A percentile compares a stretch with the other conserved stretches of the same genome.
phyloP scores from a whole-genome alignment of 1,284 basidiomycete genomes.

The Entoloma clypeatum region DNA sequence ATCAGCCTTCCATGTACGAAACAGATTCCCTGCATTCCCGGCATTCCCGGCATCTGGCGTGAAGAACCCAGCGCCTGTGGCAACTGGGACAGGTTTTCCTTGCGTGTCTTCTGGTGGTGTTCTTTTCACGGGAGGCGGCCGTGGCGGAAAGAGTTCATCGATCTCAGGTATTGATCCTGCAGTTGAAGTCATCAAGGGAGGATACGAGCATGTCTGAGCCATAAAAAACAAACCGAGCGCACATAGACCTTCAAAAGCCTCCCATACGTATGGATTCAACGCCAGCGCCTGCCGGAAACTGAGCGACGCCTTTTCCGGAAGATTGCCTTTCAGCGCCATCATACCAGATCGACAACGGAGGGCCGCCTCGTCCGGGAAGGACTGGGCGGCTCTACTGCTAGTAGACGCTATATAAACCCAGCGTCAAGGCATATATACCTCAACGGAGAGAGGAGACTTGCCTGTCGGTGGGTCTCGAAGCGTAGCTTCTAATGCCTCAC shows the following conservation, averaged over 20 bases:
- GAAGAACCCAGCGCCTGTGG: constrained; percentile 70
- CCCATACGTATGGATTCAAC: constrained; percentile 85
- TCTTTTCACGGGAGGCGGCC: constrained; percentile 54
- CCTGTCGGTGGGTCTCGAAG: constrained; percentile 51
- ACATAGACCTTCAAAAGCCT: constrained; percentile 90
- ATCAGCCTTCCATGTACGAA: constrained; percentile 53
- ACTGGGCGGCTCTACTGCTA: constrained; percentile 43
- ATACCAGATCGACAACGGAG: constrained; percentile 67
- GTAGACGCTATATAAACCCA: constrained; percentile 44
- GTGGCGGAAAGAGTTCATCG: constrained; percentile 67
- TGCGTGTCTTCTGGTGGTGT: constrained; percentile 46
- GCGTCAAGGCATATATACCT: constrained; percentile 13
- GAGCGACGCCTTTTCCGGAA: constrained; percentile 63
- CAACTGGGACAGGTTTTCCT: constrained; percentile 44
- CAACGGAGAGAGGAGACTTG: constrained; percentile 33
- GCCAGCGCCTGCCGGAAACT: constrained; percentile 73
- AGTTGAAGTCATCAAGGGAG: constrained; percentile 12
- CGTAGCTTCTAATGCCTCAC: constrained; percentile 64
- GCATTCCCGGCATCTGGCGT: constrained; percentile 63
- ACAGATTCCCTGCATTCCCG: constrained; percentile 47
- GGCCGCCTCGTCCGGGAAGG: constrained; percentile 62
- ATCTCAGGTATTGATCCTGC: constrained; percentile 64
- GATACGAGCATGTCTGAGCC: constrained; percentile 7
- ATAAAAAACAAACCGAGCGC: constrained; percentile 58
- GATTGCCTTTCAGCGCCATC: constrained; percentile 71